Percentiles rank a stretch among this genome's conserved stretches.
Evolutionary conservation across 73 alveolate genomes (phyloP).

Genomic region (Tetrahymena malaccensis): DNA sequence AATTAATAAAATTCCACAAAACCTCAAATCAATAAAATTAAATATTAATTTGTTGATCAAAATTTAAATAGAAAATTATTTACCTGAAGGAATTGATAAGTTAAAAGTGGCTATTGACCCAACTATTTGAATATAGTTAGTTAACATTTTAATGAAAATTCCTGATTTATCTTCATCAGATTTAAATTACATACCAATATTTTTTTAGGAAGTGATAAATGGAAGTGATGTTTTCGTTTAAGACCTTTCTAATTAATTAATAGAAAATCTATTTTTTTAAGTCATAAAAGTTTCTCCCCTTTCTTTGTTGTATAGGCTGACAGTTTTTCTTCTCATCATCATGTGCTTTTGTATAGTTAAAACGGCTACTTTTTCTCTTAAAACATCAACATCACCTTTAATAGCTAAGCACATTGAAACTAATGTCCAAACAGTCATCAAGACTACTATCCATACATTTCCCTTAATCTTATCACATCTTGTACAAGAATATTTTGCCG

Average conservation of each 20-base stretch:
- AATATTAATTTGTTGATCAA: too few relatives aligned
- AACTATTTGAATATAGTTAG: background rate
- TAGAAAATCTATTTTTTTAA: background rate
- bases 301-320: background rate
- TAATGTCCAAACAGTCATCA: conserved; percentile 13
- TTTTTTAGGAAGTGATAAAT: background rate
- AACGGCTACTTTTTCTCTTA: background rate
- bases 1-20: too few relatives aligned
- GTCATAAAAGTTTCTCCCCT: background rate
- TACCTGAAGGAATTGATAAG: background rate
- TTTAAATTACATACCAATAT: background rate
- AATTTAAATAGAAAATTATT: background rate
- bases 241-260: too few relatives aligned
- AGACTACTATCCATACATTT: background rate
- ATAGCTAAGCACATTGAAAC: background rate
- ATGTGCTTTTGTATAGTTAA: background rate
- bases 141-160: conserved; percentile 16
- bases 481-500: conserved; percentile 15
- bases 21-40: too few relatives aligned
- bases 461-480: background rate
- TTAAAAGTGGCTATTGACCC: conserved; percentile 10
- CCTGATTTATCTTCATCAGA: background rate
- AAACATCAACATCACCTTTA: background rate
- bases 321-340: background rate
- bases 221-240: background rate